A percentile compares a stretch with the other conserved stretches of the same genome.
Evolutionary conservation across 495 filamentous ascomycete species (phyloP).

Genomic region (Trichoderma reesei): DNA sequence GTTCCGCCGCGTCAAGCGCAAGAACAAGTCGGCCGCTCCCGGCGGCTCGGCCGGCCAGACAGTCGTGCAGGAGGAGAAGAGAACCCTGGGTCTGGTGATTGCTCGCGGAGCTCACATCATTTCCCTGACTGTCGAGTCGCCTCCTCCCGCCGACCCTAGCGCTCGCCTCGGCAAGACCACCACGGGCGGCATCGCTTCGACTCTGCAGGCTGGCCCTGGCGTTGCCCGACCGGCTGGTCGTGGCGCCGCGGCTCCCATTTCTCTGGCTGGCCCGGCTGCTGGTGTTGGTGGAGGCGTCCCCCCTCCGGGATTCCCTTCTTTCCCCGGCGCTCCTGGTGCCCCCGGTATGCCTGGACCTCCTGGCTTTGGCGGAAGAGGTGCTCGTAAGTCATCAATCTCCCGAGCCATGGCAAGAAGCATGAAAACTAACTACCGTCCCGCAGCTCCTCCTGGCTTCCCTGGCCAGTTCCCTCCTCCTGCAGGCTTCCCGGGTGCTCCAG

Average conservation of each 20-base stretch:
- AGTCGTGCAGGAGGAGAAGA: conserved; percentile 90
- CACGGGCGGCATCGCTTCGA: conserved; percentile 53
- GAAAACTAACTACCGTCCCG: conserved; percentile 21
- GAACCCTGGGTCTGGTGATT: conserved; percentile 88
- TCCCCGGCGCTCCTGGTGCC: conserved; percentile 30
- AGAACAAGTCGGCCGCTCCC: conserved; percentile 65
- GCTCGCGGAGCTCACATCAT: conserved; percentile 89
- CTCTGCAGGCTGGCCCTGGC: conserved; percentile 75
- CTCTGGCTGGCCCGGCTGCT: conserved; percentile 78
- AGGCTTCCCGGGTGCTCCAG: conserved; percentile 42
- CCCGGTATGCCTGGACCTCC: conserved; percentile 28
- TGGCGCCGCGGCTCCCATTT: conserved; percentile 63
- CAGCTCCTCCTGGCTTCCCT: conserved; percentile 54
- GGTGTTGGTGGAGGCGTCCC: conserved; percentile 78
- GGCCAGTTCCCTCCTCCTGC: conserved; percentile 38
- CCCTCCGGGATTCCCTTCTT: conserved; percentile 59
- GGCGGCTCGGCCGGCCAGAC: conserved; percentile 51
- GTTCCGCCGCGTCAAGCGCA: conserved; percentile 89
- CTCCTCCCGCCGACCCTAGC: conserved; percentile 89
- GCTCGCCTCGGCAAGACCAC: conserved; percentile 74
- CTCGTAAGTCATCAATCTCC: background rate
- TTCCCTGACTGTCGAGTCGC: conserved; percentile 89
- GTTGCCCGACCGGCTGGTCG: conserved; percentile 87
- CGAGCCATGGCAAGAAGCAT: background rate
- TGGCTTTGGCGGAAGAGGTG: conserved; percentile 70